Evolutionary conservation across 2,329 filamentous ascomycete species (phyloP), one percentile per base, ranked within the genome.

Genomic region (Penicillium sp.): DNA sequence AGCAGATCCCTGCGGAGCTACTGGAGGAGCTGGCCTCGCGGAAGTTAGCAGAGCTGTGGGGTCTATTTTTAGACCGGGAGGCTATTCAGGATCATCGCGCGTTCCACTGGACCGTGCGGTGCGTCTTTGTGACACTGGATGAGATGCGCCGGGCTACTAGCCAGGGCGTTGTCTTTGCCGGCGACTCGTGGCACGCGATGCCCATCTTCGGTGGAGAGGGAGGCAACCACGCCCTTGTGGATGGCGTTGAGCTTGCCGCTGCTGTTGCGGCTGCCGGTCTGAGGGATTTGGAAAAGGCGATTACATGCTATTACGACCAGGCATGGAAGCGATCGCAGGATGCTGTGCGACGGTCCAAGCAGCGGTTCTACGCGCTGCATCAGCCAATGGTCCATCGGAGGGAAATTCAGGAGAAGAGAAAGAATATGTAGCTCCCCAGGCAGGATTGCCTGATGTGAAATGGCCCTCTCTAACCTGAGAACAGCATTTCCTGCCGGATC

Each of bases 151-250:
- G 21, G 3, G 23, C n/a, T 19, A 19, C 41, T 4, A 15, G 15
- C 8, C 26, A 15, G 9, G 62, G 62, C 1, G 53, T 64, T 19
- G 62, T 58, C 19, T 60, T 60, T 30, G 30, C 61, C 0, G 62
- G 62, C 1, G 62, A 64, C 44, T 55, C 62, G 46, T 64, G 62
- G 62, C 62, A 64, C 44, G 62, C 62, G 6, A 64, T 64, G 62
- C 62, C 62, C 17, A 64, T 64, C 1, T 64, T 64, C 45, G 62
- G 62, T 1, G 62, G 62, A 0, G 62, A 64, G 45, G 62, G 62
- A 9, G 62, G 62, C 1, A 58, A 58, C n/a, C 62, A 64, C 44
- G 62, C 62, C 23, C 23, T 64, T 9, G 49, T 61, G 13, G 62
- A 64, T 13, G 53, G 44, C 11, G 45, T 64, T n/a, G 62, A 64